These are phyloP conservation scores for Tuctoria greenei DNA, from an alignment of 176 grass and related monocot species.

Conservation along the genomic window DNA sequence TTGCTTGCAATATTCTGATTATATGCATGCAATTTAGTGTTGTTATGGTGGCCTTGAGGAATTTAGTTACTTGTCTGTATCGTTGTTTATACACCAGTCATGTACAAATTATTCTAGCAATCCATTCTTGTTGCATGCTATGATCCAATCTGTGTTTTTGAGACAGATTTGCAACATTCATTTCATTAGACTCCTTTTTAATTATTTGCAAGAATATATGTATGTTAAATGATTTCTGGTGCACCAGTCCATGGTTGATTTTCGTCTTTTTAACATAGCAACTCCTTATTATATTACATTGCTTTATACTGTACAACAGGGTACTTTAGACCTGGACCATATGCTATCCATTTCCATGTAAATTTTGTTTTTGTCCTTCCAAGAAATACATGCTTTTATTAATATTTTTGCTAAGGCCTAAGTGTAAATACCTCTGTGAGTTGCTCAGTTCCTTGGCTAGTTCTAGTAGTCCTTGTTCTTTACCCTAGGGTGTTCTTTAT, in stretches of 20 bases:
- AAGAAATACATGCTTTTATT: conserved; percentile 2
- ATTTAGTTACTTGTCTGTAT: conserved; percentile 2
- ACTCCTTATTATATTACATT: conserved; percentile 5
- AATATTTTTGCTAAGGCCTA: conserved; percentile 4
- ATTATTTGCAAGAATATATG: conserved; percentile 15
- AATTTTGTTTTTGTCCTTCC: conserved; percentile 19
- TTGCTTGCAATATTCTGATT: conserved; percentile 10
- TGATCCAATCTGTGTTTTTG: background rate
- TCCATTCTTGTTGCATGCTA: conserved; percentile 8
- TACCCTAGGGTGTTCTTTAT: conserved; percentile 20
- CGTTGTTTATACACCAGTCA: background rate
- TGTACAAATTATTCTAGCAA: background rate
- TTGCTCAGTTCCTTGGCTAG: background rate
- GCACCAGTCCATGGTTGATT: background rate
- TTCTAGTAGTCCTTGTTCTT: conserved; percentile 28
- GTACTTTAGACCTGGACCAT: conserved; percentile 19
- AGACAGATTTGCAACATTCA: background rate
- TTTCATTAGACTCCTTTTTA: background rate
- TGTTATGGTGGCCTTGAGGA: conserved; percentile 17
- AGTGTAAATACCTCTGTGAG: conserved; percentile 4
- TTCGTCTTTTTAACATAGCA: conserved; percentile 6
- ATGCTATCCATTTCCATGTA: conserved; percentile 14
- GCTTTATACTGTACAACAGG: background rate
- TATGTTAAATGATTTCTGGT: conserved; percentile 9
- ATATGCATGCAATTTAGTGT: conserved; percentile 26